Percentiles rank a stretch among this genome's conserved stretches.
phyloP scores from a whole-genome alignment of 164 flowering plant species.

The Taxillus chinensis region DNA sequence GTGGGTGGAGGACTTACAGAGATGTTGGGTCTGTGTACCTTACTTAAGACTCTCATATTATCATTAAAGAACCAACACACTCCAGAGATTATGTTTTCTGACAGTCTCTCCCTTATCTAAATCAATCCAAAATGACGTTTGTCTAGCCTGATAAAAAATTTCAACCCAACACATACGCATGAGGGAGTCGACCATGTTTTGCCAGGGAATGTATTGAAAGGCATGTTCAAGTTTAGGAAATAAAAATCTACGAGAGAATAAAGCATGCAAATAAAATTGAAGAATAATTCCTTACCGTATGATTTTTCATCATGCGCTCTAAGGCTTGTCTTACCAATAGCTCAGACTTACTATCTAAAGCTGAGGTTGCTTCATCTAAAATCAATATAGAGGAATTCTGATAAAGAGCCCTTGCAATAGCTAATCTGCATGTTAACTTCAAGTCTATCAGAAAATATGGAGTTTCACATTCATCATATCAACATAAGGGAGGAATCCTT shows the following conservation, averaged over 20 bases:
- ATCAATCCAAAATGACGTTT: no score
- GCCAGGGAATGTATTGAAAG: no score
- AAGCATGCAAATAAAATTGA: not conserved
- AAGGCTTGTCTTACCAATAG: constrained; percentile 81
- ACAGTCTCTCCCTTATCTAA: no score
- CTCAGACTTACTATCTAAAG: constrained; percentile 87
- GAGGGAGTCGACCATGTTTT: no score
- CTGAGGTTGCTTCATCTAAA: constrained; percentile 98
- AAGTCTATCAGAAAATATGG: not conserved
- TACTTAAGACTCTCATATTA: no score
- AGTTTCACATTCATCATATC: not conserved
- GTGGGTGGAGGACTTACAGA: no score
- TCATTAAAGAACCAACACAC: no score
- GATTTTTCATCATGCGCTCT: constrained; percentile 61
- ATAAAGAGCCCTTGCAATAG: constrained; percentile 96
- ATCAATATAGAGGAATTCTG: constrained; percentile 79
- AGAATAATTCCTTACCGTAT: constrained; percentile 46
- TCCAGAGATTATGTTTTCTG: no score
- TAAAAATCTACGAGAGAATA: not conserved
- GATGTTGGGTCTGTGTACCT: no score
- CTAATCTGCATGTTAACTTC: constrained; percentile 43
- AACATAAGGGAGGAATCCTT: not conserved
- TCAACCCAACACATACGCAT: no score
- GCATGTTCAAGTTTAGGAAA: no score
- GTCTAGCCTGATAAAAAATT: no score